Base-by-base conservation (phyloP, 202 grass and related monocot species). In the Hordeum pubiflorum region DNA sequence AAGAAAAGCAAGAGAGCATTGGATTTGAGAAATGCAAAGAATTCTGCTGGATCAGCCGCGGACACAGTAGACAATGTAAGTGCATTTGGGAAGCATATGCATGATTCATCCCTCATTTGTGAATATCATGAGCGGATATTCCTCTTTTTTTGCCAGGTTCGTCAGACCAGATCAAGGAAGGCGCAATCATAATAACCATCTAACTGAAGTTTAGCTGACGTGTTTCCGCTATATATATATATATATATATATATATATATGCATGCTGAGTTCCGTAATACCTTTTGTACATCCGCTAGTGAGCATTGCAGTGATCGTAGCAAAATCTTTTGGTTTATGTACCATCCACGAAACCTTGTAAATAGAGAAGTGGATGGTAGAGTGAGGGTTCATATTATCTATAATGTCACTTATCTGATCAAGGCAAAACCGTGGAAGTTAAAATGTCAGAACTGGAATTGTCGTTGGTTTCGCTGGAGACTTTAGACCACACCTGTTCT, bases 121-220 rank as follows among this genome's bases (percentile, higher is more conserved):
- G 41, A 63, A 56, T 56, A 67, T 62, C 38, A n/a, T 69, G 17
- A 33, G 17, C 1, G 18, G 46, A 73, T 48, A 18, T 56, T 37
- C 58, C 22, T 31, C 13, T 26, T 67, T 65, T 41, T 57, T 65
- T 66, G 17, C 6, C 74, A 89, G 87, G 79, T 82, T 86, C 83
- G 87, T 38, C 33, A 29, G 22, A 86, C 74, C 68, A 89, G 87
- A 86, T 55, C 87, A 82, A 85, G 87, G 73, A 89, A 86, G 79
- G 38, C 61, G 29, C 65, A 40, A 79, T 13, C 72, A 17, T 74
- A 78, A 12, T 78, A 73, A 78, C 43, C 57, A 37, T 71, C 27
- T 73, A 73, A 67, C 29, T 24, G 2, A 78, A 60, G 75, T 50
- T 29, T 58, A 48, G 14, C 52, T 65, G 10, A 54, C 66, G 22